phyloP scores from a whole-genome alignment of 495 filamentous ascomycete species.

The Penicillium cataractarum region DNA sequence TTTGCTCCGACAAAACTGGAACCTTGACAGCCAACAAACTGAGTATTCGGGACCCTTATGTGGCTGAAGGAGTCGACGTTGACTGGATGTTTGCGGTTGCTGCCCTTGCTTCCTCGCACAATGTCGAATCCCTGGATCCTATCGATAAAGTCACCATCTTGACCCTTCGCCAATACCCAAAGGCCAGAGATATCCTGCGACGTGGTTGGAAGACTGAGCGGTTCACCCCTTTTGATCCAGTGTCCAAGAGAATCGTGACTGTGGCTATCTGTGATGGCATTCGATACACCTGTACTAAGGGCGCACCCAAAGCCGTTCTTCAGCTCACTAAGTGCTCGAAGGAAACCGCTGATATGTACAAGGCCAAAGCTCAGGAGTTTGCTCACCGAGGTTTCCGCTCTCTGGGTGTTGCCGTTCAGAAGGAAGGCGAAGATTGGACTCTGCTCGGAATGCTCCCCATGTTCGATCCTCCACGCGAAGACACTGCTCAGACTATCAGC shows the following conservation, averaged over 20 bases:
- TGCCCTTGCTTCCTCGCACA: slow-evolving; percentile 72
- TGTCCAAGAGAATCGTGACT: slow-evolving; percentile 73
- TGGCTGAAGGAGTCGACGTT: slow-evolving; percentile 70
- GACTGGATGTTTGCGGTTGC: slow-evolving; percentile 80
- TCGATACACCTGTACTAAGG: slow-evolving; percentile 69
- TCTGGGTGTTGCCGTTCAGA: slow-evolving; percentile 69
- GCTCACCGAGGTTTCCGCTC: slow-evolving; percentile 76
- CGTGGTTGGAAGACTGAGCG: slow-evolving; percentile 70
- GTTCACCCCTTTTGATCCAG: slow-evolving; percentile 74
- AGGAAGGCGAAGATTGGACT: slow-evolving; percentile 64
- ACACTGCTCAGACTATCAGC: slow-evolving; percentile 74
- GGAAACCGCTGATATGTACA: slow-evolving; percentile 62
- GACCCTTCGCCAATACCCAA: slow-evolving; percentile 67
- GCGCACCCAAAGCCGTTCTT: slow-evolving; percentile 73
- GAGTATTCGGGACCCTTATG: slow-evolving; percentile 70
- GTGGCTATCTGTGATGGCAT: slow-evolving; percentile 63
- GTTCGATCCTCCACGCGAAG: slow-evolving; percentile 76
- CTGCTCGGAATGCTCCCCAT: slow-evolving; percentile 73
- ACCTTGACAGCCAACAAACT: slow-evolving; percentile 72
- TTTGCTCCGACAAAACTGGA: slow-evolving; percentile 94
- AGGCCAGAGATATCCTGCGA: slow-evolving; percentile 64
- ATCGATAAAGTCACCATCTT: slow-evolving; percentile 76
- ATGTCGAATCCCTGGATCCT: slow-evolving; percentile 70
- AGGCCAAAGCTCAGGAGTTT: slow-evolving; percentile 69
- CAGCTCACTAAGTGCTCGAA: slow-evolving; percentile 62